phyloP scores from a whole-genome alignment of 768 basidiomycete species.

The Pulveroboletus frians region DNA sequence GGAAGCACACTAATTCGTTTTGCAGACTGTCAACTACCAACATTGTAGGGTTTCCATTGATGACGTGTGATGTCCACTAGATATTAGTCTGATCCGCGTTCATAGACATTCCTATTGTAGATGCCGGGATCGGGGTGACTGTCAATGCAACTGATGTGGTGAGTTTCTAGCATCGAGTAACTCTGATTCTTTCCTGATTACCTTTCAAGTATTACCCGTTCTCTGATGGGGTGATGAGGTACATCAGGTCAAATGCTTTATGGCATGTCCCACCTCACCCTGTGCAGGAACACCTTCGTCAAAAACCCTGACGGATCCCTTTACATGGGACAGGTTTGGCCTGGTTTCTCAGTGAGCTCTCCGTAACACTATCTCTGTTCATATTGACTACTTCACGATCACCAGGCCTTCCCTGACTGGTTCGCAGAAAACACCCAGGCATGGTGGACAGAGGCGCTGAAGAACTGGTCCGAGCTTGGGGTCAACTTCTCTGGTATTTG shows the following conservation, averaged over 20 bases:
- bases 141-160: slow-evolving; percentile 60
- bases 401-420: slow-evolving; percentile 60
- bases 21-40: slow-evolving; percentile 25
- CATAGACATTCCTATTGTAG: slow-evolving; percentile 65
- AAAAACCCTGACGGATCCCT: slow-evolving; percentile 71
- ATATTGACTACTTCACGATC: neutral
- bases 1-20: slow-evolving; percentile 1
- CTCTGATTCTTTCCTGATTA: neutral
- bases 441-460: slow-evolving; percentile 60
- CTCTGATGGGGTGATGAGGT: slow-evolving; percentile 55
- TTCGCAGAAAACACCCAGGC: slow-evolving; percentile 43
- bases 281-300: slow-evolving; percentile 55
- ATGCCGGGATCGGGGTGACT: slow-evolving; percentile 54
- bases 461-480: slow-evolving; percentile 48
- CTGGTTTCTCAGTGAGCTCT: slow-evolving; percentile 56
- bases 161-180: slow-evolving; percentile 24
- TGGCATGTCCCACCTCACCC: neutral
- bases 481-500: slow-evolving; percentile 62
- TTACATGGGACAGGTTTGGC: slow-evolving; percentile 76
- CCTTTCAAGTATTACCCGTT: slow-evolving; percentile 61
- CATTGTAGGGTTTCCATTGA: slow-evolving; percentile 19
- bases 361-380: neutral
- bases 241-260: slow-evolving; percentile 11
- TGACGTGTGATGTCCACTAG: neutral
- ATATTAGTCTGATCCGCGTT: neutral